Evolutionary conservation across 176 grass and related monocot species (phyloP).

Genomic region (Musa itinerans): DNA sequence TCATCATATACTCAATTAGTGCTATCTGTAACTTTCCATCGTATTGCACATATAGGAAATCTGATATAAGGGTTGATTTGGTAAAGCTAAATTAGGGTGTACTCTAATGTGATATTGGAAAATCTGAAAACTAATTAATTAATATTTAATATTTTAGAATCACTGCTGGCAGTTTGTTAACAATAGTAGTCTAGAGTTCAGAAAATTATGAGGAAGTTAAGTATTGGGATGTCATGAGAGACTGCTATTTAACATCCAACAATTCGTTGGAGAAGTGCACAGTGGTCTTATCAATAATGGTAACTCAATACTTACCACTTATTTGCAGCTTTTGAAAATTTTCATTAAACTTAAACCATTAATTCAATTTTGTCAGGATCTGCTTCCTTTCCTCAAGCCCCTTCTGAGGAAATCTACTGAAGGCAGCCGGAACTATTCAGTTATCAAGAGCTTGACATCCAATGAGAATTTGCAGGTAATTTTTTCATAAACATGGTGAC

Average conservation of each 20-base stretch:
- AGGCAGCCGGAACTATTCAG: constrained; percentile 68
- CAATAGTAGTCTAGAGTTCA: too few species aligned
- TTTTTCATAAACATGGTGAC: constrained; percentile 8
- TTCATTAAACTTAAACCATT: not conserved
- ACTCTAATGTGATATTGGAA: too few species aligned
- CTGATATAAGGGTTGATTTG: not conserved
- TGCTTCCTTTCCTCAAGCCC: constrained; percentile 87
- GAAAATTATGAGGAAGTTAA: too few species aligned
- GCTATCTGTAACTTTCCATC: too few species aligned
- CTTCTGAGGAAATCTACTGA: constrained; percentile 87
- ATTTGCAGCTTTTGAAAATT: not conserved
- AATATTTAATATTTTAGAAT: too few species aligned
- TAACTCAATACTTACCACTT: not conserved
- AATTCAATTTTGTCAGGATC: constrained; percentile 41
- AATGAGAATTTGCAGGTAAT: constrained; percentile 76
- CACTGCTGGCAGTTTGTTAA: too few species aligned
- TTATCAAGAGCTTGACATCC: constrained; percentile 78
- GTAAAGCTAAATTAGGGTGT: not conserved
- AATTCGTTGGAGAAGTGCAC: too few species aligned
- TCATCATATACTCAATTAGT: too few species aligned
- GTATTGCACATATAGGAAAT: too few species aligned
- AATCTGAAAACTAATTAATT: too few species aligned
- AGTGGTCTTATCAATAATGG: not conserved
- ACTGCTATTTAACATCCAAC: too few species aligned
- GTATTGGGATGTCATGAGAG: too few species aligned